Conservation (phyloP, 1,139 yeast species). For the Pichia terricola region DNA sequence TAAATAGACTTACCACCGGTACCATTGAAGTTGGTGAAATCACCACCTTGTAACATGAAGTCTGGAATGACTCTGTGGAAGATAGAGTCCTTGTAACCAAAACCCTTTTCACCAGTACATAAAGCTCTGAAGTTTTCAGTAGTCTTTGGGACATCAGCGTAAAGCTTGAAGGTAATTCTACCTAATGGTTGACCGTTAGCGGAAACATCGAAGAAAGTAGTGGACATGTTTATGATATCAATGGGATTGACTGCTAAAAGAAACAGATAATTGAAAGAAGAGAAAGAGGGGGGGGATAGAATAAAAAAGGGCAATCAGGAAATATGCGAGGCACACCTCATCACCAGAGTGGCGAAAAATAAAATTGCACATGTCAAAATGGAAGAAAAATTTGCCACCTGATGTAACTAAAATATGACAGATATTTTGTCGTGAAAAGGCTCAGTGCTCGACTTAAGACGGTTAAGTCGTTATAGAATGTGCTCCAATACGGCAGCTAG, state of each 20-base stretch:
- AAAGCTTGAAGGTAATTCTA: conserved; percentile 73
- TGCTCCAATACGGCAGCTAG: no score
- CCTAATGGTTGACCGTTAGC: conserved; percentile 43
- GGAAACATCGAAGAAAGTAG: conserved; percentile 29
- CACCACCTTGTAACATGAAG: conserved; percentile 99
- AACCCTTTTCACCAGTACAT: conserved; percentile 96
- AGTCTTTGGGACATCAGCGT: conserved; percentile 95
- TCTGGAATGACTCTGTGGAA: conserved; percentile 99
- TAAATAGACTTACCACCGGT: no score
- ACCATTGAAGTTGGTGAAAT: conserved; percentile 90
- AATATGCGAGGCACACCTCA: conserved; percentile 10
- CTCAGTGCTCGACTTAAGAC: no score
- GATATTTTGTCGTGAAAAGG: no score
- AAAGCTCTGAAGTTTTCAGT: conserved; percentile 97
- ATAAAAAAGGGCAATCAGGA: conserved; percentile 14
- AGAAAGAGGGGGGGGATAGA: conserved; percentile 9
- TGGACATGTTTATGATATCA: no score
- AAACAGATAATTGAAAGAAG: neutral
- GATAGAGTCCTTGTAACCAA: conserved; percentile 80
- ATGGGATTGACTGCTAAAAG: neutral
- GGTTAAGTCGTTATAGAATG: no score
- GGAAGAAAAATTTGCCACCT: no score
- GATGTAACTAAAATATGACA: no score
- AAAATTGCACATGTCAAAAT: conserved; percentile 23
- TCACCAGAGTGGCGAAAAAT: conserved; percentile 32